Evolutionary conservation across 352 stramenopile genomes (phyloP), one percentile per base, ranked within the genome.

Genomic region (Pythium brachiatum): DNA sequence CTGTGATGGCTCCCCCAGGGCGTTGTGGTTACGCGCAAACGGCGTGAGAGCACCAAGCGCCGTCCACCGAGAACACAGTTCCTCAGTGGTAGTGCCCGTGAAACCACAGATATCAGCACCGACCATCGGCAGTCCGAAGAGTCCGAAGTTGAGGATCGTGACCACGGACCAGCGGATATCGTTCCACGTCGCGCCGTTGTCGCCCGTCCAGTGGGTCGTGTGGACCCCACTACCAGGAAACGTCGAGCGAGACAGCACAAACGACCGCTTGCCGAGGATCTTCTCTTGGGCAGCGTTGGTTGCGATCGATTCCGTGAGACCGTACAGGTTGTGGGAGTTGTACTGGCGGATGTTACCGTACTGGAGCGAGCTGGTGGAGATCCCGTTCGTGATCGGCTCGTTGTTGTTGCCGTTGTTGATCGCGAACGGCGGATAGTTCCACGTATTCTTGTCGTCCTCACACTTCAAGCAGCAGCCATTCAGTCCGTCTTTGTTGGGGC

Each of bases 11-110:
- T 69, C 53, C 2, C 77, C 64, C 2, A 76, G 48, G 43, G 79
- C 83, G 73, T 93, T 94, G 74, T 95, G 87, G 74, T 94, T 92
- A n/a, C 87, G 78, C 9, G 80, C 67, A 60, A 94, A 94, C 31
- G 81, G 83, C 62, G 89, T 88, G 67, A 93, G 86, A 16, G 82
- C 69, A 34, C 80, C 82, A 7, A 92, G 60, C 18, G 78, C 77
- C 11, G 80, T 90, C 84, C 87, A 94, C 16, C 84, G 79, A 23
- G 80, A 79, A 50, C 82, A 95, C 7, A 95, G 62, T 57, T 95
- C 83, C 43, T 76, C 74, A 18, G 64, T 83, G 1, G 86, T 80
- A 11, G 70, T 53, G 26, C 72, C 70, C 0, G 48, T 66, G 59
- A 94, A 93, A 7, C 83, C 83, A 31, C 81, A 92, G 21, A 91